phyloP scores from a whole-genome alignment of 2,329 filamentous ascomycete species.

The Colletotrichum tanaceti region DNA sequence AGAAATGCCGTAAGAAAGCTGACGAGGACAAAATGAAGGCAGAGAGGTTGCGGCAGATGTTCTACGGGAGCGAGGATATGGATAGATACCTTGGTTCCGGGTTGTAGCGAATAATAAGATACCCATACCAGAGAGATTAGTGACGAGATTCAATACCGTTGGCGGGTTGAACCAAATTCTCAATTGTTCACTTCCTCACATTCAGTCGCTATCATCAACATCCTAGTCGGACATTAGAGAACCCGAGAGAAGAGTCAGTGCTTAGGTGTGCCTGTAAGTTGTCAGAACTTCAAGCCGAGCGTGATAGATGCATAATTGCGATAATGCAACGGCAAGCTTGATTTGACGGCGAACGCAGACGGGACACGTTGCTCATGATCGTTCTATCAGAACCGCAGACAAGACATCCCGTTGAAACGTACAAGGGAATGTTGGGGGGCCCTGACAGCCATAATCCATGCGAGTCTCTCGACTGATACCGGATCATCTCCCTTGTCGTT shows the following conservation, averaged over 20 bases:
- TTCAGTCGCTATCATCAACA: too few species aligned
- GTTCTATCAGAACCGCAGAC: neutral
- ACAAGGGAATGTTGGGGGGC: constrained; percentile 13
- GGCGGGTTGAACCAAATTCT: too few species aligned
- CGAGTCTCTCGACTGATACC: neutral
- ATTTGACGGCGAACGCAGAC: too few species aligned
- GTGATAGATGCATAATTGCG: too few species aligned
- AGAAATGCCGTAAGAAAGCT: constrained; percentile 72
- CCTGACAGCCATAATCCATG: constrained; percentile 34
- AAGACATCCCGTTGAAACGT: constrained; percentile 11
- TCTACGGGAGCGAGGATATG: constrained; percentile 81
- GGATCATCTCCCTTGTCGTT: constrained; percentile 20
- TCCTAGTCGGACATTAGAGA: too few species aligned
- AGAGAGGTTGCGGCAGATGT: constrained; percentile 74
- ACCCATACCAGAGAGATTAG: neutral
- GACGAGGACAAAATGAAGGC: constrained; percentile 71
- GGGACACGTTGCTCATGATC: too few species aligned
- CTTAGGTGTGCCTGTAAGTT: too few species aligned
- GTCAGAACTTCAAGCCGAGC: too few species aligned
- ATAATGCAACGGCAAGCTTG: too few species aligned
- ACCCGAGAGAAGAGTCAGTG: too few species aligned
- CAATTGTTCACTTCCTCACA: too few species aligned
- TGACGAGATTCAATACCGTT: neutral
- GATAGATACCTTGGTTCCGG: constrained; percentile 74
- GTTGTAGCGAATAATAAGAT: constrained; percentile 23